Evolutionary conservation across 2,329 filamentous ascomycete species (phyloP).

Genomic region (Xylariales sp.): DNA sequence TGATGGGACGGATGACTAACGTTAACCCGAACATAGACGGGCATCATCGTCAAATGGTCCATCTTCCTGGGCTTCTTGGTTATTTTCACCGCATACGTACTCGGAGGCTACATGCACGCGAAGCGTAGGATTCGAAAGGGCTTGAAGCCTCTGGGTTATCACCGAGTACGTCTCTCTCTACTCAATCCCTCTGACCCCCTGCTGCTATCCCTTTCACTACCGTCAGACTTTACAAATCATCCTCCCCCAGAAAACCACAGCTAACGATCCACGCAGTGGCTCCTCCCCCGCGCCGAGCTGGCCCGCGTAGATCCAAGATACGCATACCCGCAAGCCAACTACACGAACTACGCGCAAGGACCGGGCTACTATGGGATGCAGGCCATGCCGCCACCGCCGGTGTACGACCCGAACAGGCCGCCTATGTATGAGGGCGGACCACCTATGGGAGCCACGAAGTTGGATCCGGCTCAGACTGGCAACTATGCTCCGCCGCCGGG

Average conservation of each 20-base stretch:
- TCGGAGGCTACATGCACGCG: conserved; percentile 68
- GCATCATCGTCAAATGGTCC: conserved; percentile 65
- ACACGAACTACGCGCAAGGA: conserved; percentile 32
- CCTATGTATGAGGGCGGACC: conserved; percentile 47
- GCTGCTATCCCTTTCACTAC: background rate
- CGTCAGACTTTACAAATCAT: too few relatives aligned
- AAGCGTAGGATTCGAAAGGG: conserved; percentile 62
- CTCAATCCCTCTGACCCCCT: background rate
- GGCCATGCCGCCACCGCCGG: conserved; percentile 50
- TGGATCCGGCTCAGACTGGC: conserved; percentile 43
- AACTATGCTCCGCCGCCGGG: conserved; percentile 42
- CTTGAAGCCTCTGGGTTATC: conserved; percentile 61
- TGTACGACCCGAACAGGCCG: conserved; percentile 55
- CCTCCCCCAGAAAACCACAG: too few relatives aligned
- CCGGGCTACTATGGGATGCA: conserved; percentile 40
- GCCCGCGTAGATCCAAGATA: conserved; percentile 46
- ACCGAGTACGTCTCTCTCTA: conserved; percentile 48
- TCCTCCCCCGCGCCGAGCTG: conserved; percentile 43
- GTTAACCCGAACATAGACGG: conserved; percentile 43
- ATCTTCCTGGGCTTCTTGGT: conserved; percentile 60
- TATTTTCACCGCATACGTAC: conserved; percentile 55
- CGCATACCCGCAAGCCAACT: conserved; percentile 37
- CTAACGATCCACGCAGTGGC: conserved; percentile 35
- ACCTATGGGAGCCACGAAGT: conserved; percentile 46
- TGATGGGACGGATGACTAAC: too few relatives aligned